These are phyloP conservation scores for Tetrahymena elliotti DNA, from an alignment of 73 alveolate genomes.

Conservation along the genomic window DNA sequence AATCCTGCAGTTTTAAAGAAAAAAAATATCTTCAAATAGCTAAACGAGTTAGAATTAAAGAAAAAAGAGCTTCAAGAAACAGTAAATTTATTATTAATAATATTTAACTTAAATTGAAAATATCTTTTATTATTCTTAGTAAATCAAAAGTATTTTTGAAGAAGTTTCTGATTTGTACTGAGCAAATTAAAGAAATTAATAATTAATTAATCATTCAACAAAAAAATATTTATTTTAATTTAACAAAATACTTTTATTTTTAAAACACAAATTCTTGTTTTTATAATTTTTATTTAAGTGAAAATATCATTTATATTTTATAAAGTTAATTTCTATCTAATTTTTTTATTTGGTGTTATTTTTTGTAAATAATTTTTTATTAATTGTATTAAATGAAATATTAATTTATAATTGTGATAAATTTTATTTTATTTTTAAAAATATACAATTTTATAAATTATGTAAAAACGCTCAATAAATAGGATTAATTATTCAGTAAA, in stretches of 20 bases:
- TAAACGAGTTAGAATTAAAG: not conserved
- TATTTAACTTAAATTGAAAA: not conserved
- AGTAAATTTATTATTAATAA: not conserved
- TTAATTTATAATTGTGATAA: too few relatives aligned
- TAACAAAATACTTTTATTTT: too few relatives aligned
- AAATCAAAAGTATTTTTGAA: not conserved
- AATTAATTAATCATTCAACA: not conserved
- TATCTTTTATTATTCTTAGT: not conserved
- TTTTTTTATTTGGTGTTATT: too few relatives aligned
- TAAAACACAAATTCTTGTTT: too few relatives aligned
- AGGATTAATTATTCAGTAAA: not conserved
- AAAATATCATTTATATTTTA: too few relatives aligned
- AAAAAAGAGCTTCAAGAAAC: not conserved
- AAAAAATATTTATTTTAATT: too few relatives aligned
- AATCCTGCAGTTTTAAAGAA: not conserved
- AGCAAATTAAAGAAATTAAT: not conserved
- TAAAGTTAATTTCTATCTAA: too few relatives aligned
- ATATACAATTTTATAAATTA: too few relatives aligned
- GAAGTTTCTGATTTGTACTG: not conserved
- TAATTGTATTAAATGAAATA: too few relatives aligned
- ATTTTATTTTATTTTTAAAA: too few relatives aligned
- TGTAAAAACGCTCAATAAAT: not conserved
- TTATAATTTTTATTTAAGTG: too few relatives aligned
- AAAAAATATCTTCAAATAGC: not conserved
- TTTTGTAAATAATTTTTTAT: too few relatives aligned